Percentiles rank a stretch among this genome's conserved stretches.
These are phyloP conservation scores for Fomitopsis serialis DNA, from an alignment of 768 basidiomycete species.

Conservation along the genomic window DNA sequence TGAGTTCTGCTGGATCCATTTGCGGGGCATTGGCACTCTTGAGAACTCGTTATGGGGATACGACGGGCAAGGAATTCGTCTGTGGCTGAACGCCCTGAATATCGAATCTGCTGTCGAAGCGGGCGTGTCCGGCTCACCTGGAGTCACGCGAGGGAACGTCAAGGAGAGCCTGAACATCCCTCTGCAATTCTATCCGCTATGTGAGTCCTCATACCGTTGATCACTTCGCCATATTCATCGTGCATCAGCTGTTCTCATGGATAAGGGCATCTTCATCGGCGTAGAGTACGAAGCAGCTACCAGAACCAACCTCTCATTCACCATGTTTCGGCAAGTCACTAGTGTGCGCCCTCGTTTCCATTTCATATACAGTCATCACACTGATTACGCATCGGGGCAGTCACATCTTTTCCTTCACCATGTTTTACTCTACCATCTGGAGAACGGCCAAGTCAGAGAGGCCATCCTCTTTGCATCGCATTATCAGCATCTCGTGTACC, in stretches of 20 bases:
- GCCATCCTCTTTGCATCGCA: conserved; percentile 83
- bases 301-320: conserved; percentile 74
- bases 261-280: conserved; percentile 97
- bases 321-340: conserved; percentile 87
- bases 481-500: conserved; percentile 87
- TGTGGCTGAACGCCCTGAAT: conserved; percentile 94
- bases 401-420: conserved; percentile 94
- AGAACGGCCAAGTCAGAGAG: conserved; percentile 54
- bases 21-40: conserved; percentile 85
- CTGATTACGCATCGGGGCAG: too few species aligned
- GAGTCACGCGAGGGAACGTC: conserved; percentile 36
- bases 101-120: conserved; percentile 76
- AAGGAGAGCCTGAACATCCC: conserved; percentile 92
- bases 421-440: conserved; percentile 79
- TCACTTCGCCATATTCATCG: conserved; percentile 6
- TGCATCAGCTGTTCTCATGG: conserved; percentile 86
- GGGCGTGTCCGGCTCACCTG: conserved; percentile 31
- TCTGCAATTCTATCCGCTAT: conserved; percentile 93
- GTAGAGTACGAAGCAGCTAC: conserved; percentile 84
- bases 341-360: conserved; percentile 49
- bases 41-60: conserved; percentile 99
- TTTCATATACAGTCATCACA: too few species aligned
- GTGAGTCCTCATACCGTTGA: conserved; percentile 38
- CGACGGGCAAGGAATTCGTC: conserved; percentile 81
- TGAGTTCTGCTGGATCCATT: conserved; percentile 98